Conservation (phyloP, 306 rosid species). For the Sicyos edulis region DNA sequence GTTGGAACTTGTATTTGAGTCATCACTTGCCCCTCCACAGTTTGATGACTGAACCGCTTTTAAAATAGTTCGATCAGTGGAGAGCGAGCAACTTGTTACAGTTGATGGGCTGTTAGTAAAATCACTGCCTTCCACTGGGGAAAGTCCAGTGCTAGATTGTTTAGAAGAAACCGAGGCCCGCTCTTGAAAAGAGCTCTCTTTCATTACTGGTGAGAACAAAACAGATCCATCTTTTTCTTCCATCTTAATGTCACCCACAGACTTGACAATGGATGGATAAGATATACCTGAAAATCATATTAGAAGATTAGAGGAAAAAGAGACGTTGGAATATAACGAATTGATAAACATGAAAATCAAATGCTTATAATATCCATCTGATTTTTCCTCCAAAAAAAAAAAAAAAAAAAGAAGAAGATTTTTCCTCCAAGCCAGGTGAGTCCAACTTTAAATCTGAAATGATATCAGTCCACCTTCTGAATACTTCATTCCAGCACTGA, state of each 20-base stretch:
- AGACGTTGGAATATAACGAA: not conserved
- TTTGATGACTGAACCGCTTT: slow-evolving; percentile 41
- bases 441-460: slow-evolving; percentile 42
- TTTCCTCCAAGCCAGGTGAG: slow-evolving; percentile 38
- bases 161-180: slow-evolving; percentile 31
- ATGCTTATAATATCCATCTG: slow-evolving; percentile 46
- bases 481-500: slow-evolving; percentile 45
- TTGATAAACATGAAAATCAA: slow-evolving; percentile 9
- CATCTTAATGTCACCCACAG: slow-evolving; percentile 31
- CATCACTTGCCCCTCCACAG: slow-evolving; percentile 36
- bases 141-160: slow-evolving; percentile 30
- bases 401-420: too few relatives aligned
- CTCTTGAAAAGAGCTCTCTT: slow-evolving; percentile 29
- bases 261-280: slow-evolving; percentile 33
- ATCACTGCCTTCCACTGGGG: slow-evolving; percentile 29
- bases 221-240: slow-evolving; percentile 36
- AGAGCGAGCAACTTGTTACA: slow-evolving; percentile 32
- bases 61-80: slow-evolving; percentile 39
- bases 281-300: slow-evolving; percentile 32
- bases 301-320: slow-evolving; percentile 13
- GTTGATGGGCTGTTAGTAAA: slow-evolving; percentile 28
- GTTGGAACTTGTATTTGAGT: slow-evolving; percentile 52
- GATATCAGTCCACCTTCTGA: slow-evolving; percentile 31
- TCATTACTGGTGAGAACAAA: slow-evolving; percentile 33
- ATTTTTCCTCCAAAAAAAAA: slow-evolving; percentile 39